Evolutionary conservation across 1,284 basidiomycete species (phyloP), one percentile per base, ranked within the genome.

Genomic region (Xerocomus nothofagi): DNA sequence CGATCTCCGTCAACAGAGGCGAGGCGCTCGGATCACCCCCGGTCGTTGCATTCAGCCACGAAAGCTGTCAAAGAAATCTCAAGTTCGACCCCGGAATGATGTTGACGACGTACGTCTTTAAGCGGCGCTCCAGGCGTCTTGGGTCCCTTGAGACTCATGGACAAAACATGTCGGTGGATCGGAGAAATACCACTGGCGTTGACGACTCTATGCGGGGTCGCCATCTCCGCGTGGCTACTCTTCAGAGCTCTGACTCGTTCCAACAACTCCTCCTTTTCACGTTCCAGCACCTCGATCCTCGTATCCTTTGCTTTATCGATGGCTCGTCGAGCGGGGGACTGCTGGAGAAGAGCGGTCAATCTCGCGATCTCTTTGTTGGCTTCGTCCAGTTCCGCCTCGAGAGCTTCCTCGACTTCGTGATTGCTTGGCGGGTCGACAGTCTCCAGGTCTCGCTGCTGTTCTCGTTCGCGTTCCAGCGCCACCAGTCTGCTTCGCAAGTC

Each of bases 331-430:
- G 83, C 83, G n/a, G 87, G 86, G 12, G 86, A 88, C 57, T 88
- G 85, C 33, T 74, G 77, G 21, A 93, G 72, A 40, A 88, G 67
- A 1, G 81, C 76, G 42, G 80, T 82, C 39, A 96, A 72, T 17
- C 82, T 78, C 0, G 85, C 88, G 50, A 93, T 88, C 65, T 94
- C 91, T 59, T 76, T 81, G 62, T 91, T 79, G 0, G 93, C 92
- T 2, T 83, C 79, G 53, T 91, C 87, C 21, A 95, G 77, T 55
- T 93, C 88, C 6, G 77, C 75, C 64, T 94, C 89, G 36, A 95
- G 73, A 0, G 75, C 77, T 51, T 77, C 73, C 50, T 86, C 83
- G 15, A 76, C 71, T 34, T 85, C 82, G 21, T 74, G 72, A 33
- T 78, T 73, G 21, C 59, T 43, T 57, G 78, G 58, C 50, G 60